Evolutionary conservation across 2,329 filamentous ascomycete species (phyloP), one percentile per base, ranked within the genome.

Genomic region (Onygenales sp.): DNA sequence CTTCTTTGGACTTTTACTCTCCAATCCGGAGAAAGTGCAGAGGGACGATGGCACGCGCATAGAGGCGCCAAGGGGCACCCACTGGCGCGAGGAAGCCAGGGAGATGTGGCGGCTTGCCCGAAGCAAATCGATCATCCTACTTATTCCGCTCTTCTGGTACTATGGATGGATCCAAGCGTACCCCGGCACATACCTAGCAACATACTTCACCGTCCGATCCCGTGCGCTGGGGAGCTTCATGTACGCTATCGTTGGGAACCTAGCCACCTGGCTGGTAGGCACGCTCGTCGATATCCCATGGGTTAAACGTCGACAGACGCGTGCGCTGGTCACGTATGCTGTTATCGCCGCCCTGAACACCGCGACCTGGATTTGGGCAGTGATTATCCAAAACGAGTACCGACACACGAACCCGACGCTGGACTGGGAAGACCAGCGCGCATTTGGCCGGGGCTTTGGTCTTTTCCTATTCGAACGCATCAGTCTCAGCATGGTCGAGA

Each of bases 371-470:
- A 72, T 74, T 11, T 77, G 74, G 71, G 73, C 70, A 2, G 70
- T 75, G 34, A 63, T 72, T 13, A 69, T 77, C 37, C 74, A 77
- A 55, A 70, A 74, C 51, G 71, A 75, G 54, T 77, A 75, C 61
- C 67, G 69, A 4, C 61, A 65, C n/a, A 73, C 69, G 2, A 58
- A 64, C 2, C 74, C 73, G 0, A 62, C 69, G 2, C 61, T 76
- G 13, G 75, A 77, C 57, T 77, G 73, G 74, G 65, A 56, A 0
- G 58, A 73, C 33, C 69, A 72, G 52, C 57, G 58, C 17, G 43
- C 63, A 2, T 75, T 75, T 46, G 72, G 70, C 2, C 66, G 71
- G 1, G 72, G 72, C 0, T 74, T 74, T 52, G 71, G 72, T 1
- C 50, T 74, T 7, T 75, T 70, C 54, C 60, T 75, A 54, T 67